Conservation (phyloP, 306 rosid species). For the barrel medic (Medicago truncatula) region DNA sequence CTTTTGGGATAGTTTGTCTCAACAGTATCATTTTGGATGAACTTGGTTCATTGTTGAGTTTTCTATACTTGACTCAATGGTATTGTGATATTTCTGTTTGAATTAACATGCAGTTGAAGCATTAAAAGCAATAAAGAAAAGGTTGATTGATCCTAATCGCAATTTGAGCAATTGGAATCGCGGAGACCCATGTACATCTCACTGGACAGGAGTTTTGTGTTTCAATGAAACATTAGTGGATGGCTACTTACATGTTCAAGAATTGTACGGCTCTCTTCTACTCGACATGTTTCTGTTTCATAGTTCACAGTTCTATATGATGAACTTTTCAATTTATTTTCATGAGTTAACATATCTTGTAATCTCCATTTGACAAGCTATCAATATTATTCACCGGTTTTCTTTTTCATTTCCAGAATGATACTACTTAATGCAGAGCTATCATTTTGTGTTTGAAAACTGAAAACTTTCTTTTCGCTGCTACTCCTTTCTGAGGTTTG, state of each 20-base stretch:
- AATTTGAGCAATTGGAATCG: conserved; percentile 78
- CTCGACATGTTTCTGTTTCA: conserved; percentile 31
- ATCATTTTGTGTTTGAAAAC: conserved; percentile 25
- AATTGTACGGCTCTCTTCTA: conserved; percentile 64
- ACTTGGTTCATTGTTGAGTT: background rate
- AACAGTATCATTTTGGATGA: conserved; percentile 1
- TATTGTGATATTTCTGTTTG: conserved; percentile 36
- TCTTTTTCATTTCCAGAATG: background rate
- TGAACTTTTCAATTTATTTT: background rate
- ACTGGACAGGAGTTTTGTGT: conserved; percentile 87
- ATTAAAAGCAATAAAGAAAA: conserved; percentile 59
- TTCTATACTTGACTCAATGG: conserved; percentile 11
- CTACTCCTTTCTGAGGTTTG: conserved; percentile 24
- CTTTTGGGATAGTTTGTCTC: background rate
- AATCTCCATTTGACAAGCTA: conserved; percentile 33
- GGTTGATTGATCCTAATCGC: conserved; percentile 69
- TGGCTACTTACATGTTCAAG: conserved; percentile 75
- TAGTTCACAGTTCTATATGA: conserved; percentile 5
- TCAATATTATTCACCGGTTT: background rate
- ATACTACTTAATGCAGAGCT: conserved; percentile 14
- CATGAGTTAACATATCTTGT: conserved; percentile 6
- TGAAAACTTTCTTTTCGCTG: conserved; percentile 25
- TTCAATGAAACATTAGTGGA: conserved; percentile 54
- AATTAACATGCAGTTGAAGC: conserved; percentile 70
- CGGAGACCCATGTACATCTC: conserved; percentile 81